phyloP scores from a whole-genome alignment of 306 rosid species.

The Medicago truncatula region MtrunA17r5.0-ANR NC_053042.1:15809001-15809500 shows the following conservation, averaged over 20 bases:
- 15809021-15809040: conserved; percentile 78
- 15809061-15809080: conserved; percentile 67
- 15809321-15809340: not conserved
- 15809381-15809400: no score
- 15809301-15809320: conserved; percentile 35
- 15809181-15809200: conserved; percentile 24
- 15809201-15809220: conserved; percentile 51
- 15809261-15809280: conserved; percentile 47
- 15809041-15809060: conserved; percentile 68
- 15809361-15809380: no score
- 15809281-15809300: conserved; percentile 34
- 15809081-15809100: conserved; percentile 76
- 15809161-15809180: conserved; percentile 29
- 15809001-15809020: conserved; percentile 73
- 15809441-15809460: no score
- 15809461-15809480: no score
- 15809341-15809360: not conserved
- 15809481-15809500: no score
- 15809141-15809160: not conserved
- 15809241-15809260: conserved; percentile 47
- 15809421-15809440: no score
- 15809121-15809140: not conserved
- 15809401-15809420: no score
- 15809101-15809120: not conserved
- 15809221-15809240: conserved; percentile 55